Conservation (phyloP, 495 filamentous ascomycete species). For the Diplogelasinospora grovesii region DNA sequence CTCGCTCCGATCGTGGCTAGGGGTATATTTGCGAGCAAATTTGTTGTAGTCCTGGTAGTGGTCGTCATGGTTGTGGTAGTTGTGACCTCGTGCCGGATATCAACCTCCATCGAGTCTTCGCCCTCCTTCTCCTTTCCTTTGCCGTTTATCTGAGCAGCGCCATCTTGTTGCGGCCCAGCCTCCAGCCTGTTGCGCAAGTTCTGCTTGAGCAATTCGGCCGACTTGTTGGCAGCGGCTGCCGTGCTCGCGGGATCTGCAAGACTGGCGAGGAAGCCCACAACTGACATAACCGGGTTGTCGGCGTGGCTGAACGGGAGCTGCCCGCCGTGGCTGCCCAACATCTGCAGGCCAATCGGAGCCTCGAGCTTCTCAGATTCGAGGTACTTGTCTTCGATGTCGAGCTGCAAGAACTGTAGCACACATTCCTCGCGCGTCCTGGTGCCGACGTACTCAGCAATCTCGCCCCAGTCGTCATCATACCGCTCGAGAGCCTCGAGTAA, state of each 20-base stretch:
- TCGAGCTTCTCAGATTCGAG: slow-evolving; percentile 64
- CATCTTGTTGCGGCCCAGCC: slow-evolving; percentile 49
- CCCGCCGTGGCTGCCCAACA: slow-evolving; percentile 57
- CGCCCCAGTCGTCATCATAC: slow-evolving; percentile 91
- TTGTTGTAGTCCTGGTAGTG: slow-evolving; percentile 38
- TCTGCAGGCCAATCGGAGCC: slow-evolving; percentile 51
- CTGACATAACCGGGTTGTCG: slow-evolving; percentile 93
- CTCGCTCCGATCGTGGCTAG: slow-evolving; percentile 80
- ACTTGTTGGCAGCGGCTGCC: slow-evolving; percentile 79
- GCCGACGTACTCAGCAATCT: slow-evolving; percentile 83
- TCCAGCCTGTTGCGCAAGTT: slow-evolving; percentile 68
- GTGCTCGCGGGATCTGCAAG: slow-evolving; percentile 83
- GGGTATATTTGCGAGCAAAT: slow-evolving; percentile 64
- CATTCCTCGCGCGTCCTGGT: slow-evolving; percentile 93
- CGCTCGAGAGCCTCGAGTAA: slow-evolving; percentile 85
- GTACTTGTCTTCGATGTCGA: slow-evolving; percentile 87
- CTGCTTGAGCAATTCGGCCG: slow-evolving; percentile 75
- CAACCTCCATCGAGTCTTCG: slow-evolving; percentile 50
- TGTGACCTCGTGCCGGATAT: slow-evolving; percentile 35
- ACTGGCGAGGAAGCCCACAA: slow-evolving; percentile 84
- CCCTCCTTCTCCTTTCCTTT: slow-evolving; percentile 51
- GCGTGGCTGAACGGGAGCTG: slow-evolving; percentile 78
- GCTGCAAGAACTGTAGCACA: slow-evolving; percentile 87
- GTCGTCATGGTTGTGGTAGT: slow-evolving; percentile 34
- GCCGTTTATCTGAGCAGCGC: slow-evolving; percentile 23